Percentiles rank a stretch among this genome's conserved stretches.
Evolutionary conservation across 139 green algal genomes (phyloP).

Genomic region (Tetraselmis chui): DNA sequence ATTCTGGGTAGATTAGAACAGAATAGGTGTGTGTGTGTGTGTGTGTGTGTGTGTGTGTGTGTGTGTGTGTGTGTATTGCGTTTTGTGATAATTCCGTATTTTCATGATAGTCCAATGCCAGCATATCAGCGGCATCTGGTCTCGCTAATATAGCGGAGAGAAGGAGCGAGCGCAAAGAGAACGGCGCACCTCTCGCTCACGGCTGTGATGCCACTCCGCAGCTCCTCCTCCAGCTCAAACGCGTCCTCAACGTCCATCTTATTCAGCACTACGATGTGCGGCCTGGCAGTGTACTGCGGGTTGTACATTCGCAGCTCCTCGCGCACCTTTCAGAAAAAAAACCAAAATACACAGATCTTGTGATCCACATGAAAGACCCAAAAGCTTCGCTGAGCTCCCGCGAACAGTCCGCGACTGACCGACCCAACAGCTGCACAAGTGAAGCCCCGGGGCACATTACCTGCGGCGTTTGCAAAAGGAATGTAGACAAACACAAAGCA

Average conservation of each 20-base stretch:
- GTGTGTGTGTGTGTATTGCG: neutral
- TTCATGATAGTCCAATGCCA: neutral
- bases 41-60: too few species aligned
- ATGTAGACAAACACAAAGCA: too few species aligned
- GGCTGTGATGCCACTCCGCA: neutral
- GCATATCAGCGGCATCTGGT: neutral
- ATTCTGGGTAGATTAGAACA: too few species aligned
- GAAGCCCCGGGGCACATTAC: too few species aligned
- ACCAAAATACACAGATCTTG: too few species aligned
- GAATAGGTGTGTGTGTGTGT: too few species aligned
- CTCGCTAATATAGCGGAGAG: neutral
- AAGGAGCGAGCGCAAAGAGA: neutral
- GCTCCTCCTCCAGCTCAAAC: neutral
- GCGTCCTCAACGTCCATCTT: constrained; percentile 67
- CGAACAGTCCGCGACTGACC: too few species aligned
- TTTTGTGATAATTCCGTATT: neutral
- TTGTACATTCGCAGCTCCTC: constrained; percentile 92
- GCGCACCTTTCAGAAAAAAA: too few species aligned
- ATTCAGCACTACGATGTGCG: constrained; percentile 75
- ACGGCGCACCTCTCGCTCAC: neutral
- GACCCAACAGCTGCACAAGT: too few species aligned
- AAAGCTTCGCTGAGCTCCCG: too few species aligned
- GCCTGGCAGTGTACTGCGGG: constrained; percentile 67
- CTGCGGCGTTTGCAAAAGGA: too few species aligned
- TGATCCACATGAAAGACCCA: too few species aligned